Conservation (phyloP, 306 rosid genomes). For the Corylus heterophylla region DNA sequence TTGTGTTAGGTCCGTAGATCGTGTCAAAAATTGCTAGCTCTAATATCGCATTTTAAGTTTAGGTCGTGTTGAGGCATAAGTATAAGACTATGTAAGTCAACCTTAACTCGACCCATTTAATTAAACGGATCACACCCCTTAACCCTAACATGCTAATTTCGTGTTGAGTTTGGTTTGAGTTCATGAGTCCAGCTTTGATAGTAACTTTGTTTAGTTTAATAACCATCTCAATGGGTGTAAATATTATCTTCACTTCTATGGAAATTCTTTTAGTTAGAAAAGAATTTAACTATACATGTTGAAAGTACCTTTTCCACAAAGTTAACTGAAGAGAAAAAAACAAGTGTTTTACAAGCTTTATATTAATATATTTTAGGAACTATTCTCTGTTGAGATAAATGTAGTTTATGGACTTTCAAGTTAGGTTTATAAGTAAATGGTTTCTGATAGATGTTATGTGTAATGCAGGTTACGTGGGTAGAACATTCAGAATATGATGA, state of each 20-base stretch:
- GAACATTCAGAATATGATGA: slow-evolving; percentile 84
- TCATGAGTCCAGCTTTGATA: too few relatives aligned
- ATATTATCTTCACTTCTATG: not conserved
- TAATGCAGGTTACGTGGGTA: slow-evolving; percentile 79
- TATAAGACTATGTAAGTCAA: too few relatives aligned
- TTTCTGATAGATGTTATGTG: slow-evolving; percentile 5
- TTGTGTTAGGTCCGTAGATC: too few relatives aligned
- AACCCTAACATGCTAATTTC: too few relatives aligned
- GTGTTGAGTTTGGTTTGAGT: too few relatives aligned
- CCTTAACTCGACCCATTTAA: too few relatives aligned
- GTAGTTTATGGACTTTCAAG: not conserved
- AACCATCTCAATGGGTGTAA: not conserved
- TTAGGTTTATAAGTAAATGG: not conserved
- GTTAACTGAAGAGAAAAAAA: slow-evolving; percentile 3
- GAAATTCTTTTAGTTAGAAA: not conserved
- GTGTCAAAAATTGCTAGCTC: too few relatives aligned
- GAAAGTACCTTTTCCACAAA: not conserved
- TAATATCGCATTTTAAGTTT: too few relatives aligned
- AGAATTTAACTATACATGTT: not conserved
- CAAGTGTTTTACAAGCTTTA: not conserved
- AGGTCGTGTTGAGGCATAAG: too few relatives aligned
- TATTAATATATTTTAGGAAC: not conserved
- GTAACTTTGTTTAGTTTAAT: too few relatives aligned
- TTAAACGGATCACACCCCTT: too few relatives aligned
- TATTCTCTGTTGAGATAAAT: not conserved